Evolutionary conservation across 169 alveolate genomes (phyloP).

Genomic region (Eimeria maxima): DNA sequence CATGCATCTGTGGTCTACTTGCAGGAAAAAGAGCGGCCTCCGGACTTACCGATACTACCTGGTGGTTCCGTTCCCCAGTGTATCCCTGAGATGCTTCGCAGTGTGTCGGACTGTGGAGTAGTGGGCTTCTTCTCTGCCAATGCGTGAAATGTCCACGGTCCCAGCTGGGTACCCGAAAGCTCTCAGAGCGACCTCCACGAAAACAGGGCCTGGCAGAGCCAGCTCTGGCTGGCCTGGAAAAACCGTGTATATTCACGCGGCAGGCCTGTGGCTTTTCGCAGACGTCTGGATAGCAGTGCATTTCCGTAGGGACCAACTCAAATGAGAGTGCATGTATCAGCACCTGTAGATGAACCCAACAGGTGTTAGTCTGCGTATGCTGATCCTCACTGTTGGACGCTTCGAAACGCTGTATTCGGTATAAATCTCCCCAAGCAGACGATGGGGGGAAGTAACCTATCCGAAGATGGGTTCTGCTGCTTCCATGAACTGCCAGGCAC

Average conservation of each 20-base stretch:
- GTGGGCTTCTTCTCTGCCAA: not conserved
- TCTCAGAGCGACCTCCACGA: not conserved
- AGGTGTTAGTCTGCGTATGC: not conserved
- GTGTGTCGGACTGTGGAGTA: not conserved
- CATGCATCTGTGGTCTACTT: not conserved
- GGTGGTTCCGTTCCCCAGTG: not conserved
- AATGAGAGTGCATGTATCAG: not conserved
- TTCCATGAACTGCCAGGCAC: not conserved
- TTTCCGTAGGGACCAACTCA: slow-evolving; percentile 8
- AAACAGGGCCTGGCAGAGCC: not conserved
- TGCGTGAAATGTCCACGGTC: not conserved
- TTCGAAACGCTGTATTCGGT: not conserved
- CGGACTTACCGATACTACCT: slow-evolving; percentile 2
- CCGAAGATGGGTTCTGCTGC: not conserved
- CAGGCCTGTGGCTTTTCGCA: slow-evolving; percentile 40
- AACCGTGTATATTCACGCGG: slow-evolving; percentile 11
- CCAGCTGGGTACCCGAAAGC: slow-evolving; percentile 11
- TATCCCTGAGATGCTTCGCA: slow-evolving; percentile 14
- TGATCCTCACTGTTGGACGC: not conserved
- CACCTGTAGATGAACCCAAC: not conserved
- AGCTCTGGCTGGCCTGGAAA: slow-evolving; percentile 21
- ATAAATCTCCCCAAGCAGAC: not conserved
- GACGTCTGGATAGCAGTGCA: slow-evolving; percentile 7
- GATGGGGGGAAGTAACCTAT: not conserved
- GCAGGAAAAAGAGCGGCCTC: not conserved